Percentiles rank a stretch among this genome's conserved stretches.
Evolutionary conservation across 768 basidiomycete species (phyloP).

Genomic region (Collybia sp.): DNA sequence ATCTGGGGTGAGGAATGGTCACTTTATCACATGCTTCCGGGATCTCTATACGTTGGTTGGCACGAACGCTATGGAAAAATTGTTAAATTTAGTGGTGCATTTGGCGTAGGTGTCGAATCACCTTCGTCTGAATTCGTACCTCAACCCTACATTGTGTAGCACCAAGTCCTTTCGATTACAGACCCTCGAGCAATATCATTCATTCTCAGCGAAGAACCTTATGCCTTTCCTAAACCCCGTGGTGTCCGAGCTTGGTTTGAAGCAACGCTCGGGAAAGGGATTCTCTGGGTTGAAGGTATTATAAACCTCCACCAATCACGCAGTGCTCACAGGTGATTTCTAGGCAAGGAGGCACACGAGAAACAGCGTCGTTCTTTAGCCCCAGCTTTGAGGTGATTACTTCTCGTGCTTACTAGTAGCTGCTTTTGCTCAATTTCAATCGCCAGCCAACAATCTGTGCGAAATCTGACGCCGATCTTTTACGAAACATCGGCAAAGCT

Average conservation of each 20-base stretch:
- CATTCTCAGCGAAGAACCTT: conserved; percentile 50
- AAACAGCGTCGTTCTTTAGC: conserved; percentile 46
- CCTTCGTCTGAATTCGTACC: conserved; percentile 2
- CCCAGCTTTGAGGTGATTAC: conserved; percentile 49
- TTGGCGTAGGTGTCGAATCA: conserved; percentile 37
- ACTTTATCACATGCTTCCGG: conserved; percentile 50
- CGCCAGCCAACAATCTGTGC: conserved; percentile 46
- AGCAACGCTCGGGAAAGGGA: conserved; percentile 55
- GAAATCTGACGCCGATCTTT: conserved; percentile 45
- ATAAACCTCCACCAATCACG: background rate
- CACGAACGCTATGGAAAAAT: conserved; percentile 49
- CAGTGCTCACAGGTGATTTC: background rate
- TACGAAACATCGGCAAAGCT: conserved; percentile 52
- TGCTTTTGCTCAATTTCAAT: background rate
- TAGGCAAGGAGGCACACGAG: conserved; percentile 55
- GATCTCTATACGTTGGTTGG: conserved; percentile 48
- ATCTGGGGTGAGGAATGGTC: conserved; percentile 62
- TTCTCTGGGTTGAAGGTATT: conserved; percentile 63
- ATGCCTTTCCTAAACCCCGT: conserved; percentile 56
- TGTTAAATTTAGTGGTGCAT: conserved; percentile 50
- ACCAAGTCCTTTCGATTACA: conserved; percentile 53
- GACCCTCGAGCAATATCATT: conserved; percentile 49
- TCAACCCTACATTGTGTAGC: conserved; percentile 27
- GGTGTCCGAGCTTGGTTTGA: conserved; percentile 65
- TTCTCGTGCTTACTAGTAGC: background rate